Percentiles rank a stretch among this genome's conserved stretches.
Conservation (phyloP, 805 yeast genomes). For the Clavispora carvajalis region DNA sequence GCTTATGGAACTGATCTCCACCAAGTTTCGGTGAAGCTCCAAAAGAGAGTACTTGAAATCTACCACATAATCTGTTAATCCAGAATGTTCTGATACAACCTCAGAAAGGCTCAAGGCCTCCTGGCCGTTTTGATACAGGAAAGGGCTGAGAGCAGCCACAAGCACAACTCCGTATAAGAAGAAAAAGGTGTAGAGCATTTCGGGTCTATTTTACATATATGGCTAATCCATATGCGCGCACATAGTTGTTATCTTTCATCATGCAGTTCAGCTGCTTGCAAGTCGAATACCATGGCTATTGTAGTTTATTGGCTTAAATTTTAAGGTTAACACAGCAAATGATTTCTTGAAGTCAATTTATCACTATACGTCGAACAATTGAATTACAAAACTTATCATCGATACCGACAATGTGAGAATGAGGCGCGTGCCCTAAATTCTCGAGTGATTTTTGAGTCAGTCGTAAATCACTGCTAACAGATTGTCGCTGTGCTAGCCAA, state of each 20-base stretch:
- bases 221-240: background rate
- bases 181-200: background rate
- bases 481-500: slow-evolving; percentile 19
- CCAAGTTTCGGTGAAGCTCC: slow-evolving; percentile 22
- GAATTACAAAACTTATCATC: too few relatives aligned
- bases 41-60: slow-evolving; percentile 9
- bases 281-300: too few relatives aligned
- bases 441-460: too few relatives aligned
- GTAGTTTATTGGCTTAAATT: too few relatives aligned
- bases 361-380: too few relatives aligned
- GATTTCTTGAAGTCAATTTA: too few relatives aligned
- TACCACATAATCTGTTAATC: slow-evolving; percentile 4
- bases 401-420: too few relatives aligned
- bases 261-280: too few relatives aligned
- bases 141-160: background rate
- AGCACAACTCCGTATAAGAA: background rate
- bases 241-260: too few relatives aligned
- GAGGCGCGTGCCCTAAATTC: too few relatives aligned
- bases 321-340: too few relatives aligned
- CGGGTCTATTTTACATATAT: background rate
- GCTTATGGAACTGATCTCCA: slow-evolving; percentile 22
- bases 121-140: background rate
- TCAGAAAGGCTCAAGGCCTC: background rate
- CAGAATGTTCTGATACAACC: background rate
- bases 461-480: too few relatives aligned